Conservation (phyloP, 768 basidiomycete species). For the Peribolospora kevripleyi region DNA sequence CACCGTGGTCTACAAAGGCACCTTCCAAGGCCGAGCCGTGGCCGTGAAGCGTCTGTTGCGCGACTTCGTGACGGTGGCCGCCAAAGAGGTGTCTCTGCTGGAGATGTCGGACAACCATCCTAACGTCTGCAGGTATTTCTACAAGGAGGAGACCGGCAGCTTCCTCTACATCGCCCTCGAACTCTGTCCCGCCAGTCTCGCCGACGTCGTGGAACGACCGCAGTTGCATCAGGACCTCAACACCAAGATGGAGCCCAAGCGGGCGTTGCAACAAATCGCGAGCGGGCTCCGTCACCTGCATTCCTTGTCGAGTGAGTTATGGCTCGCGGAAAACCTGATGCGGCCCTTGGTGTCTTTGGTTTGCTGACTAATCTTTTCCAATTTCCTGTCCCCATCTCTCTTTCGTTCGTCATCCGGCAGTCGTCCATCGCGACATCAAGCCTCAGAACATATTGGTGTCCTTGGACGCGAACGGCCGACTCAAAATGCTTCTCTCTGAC, state of each 20-base stretch:
- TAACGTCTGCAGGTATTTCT: slow-evolving; percentile 95
- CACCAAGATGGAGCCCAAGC: slow-evolving; percentile 58
- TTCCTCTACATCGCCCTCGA: slow-evolving; percentile 97
- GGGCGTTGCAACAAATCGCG: slow-evolving; percentile 63
- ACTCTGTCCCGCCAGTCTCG: slow-evolving; percentile 69
- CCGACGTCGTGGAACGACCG: slow-evolving; percentile 61
- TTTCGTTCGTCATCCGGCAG: no score
- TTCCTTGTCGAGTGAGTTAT: slow-evolving; percentile 19
- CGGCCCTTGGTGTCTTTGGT: no score
- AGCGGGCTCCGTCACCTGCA: slow-evolving; percentile 74
- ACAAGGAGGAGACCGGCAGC: slow-evolving; percentile 74
- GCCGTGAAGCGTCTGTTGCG: slow-evolving; percentile 92
- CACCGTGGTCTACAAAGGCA: slow-evolving; percentile 80
- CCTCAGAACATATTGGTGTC: slow-evolving; percentile 92
- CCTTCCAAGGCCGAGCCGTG: slow-evolving; percentile 87
- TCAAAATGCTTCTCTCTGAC: slow-evolving; percentile 36
- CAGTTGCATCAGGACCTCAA: slow-evolving; percentile 48
- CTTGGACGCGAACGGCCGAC: neutral
- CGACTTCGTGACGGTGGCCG: slow-evolving; percentile 83
- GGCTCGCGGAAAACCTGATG: no score
- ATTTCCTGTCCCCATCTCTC: no score
- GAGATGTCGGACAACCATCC: slow-evolving; percentile 96
- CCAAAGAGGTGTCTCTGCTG: slow-evolving; percentile 75
- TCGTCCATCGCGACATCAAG: slow-evolving; percentile 96
- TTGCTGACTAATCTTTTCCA: no score